A percentile compares a stretch with the other conserved stretches of the same genome.
Evolutionary conservation across 495 filamentous ascomycete genomes (phyloP).

Genomic region (Poronia punctata): DNA sequence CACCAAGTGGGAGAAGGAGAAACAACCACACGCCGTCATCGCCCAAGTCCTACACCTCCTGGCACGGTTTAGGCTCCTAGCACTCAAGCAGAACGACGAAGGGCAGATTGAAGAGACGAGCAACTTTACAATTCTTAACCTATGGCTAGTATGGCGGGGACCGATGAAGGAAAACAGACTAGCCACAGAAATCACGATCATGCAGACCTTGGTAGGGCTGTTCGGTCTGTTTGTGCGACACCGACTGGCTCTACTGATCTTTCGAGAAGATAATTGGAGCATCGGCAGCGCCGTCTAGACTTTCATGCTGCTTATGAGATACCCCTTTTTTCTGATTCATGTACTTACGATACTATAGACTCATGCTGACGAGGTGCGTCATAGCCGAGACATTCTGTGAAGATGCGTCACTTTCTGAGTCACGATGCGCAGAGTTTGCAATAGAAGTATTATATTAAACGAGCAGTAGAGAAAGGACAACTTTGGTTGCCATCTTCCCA

Average conservation of each 20-base stretch:
- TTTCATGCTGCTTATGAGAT: constrained; percentile 9
- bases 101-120: constrained; percentile 70
- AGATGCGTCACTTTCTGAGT: neutral
- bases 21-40: constrained; percentile 61
- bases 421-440: neutral
- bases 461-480: no score
- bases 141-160: constrained; percentile 94
- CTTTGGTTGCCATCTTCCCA: no score
- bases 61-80: constrained; percentile 55
- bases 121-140: constrained; percentile 90
- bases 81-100: constrained; percentile 54
- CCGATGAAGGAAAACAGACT: constrained; percentile 83
- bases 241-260: constrained; percentile 73
- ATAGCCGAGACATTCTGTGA: constrained; percentile 2
- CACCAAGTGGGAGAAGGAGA: constrained; percentile 61
- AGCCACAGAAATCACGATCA: constrained; percentile 61
- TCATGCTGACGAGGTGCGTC: neutral
- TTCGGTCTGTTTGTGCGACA: constrained; percentile 80
- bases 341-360: constrained; percentile 14
- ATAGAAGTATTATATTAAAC: no score
- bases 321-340: constrained; percentile 12
- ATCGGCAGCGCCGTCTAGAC: constrained; percentile 21
- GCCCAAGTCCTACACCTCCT: constrained; percentile 55
- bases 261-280: constrained; percentile 72
- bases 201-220: constrained; percentile 71